phyloP scores from a whole-genome alignment of 352 stramenopile genomes.

The Globisporangium lucens region DNA sequence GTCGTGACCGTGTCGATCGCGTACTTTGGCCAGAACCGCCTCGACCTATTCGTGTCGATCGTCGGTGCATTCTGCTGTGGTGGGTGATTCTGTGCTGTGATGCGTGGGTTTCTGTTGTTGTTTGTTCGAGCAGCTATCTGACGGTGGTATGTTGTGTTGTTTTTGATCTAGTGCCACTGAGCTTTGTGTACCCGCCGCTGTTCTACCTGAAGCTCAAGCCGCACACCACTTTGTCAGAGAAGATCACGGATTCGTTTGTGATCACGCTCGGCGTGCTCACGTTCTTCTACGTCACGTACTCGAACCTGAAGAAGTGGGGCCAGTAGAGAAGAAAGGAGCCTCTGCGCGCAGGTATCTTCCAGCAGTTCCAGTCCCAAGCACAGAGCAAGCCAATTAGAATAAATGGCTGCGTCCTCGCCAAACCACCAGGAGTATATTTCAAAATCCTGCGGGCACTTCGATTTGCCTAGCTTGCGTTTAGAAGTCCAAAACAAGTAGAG shows the following conservation, averaged over 20 bases:
- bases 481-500: background rate
- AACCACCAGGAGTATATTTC: no score
- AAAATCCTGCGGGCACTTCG: background rate
- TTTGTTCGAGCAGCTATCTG: background rate
- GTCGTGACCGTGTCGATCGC: constrained; percentile 60
- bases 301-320: constrained; percentile 66
- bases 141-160: background rate
- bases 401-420: no score
- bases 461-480: background rate
- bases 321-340: background rate
- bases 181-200: constrained; percentile 76
- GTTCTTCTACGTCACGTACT: constrained; percentile 84
- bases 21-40: constrained; percentile 68
- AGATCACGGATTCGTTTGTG: constrained; percentile 57
- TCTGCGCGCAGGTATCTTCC: background rate
- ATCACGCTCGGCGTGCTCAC: constrained; percentile 61
- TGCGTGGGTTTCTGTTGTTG: background rate
- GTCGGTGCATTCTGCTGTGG: constrained; percentile 80
- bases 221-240: constrained; percentile 40
- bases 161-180: constrained; percentile 52
- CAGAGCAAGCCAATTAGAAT: background rate
- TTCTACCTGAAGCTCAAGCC: constrained; percentile 76
- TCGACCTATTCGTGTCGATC: constrained; percentile 84
- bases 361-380: background rate
- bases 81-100: constrained; percentile 22